Percentiles rank a stretch among this genome's conserved stretches.
phyloP scores from a whole-genome alignment of 805 yeast species.

The Wickerhamiella musiphila region DNA sequence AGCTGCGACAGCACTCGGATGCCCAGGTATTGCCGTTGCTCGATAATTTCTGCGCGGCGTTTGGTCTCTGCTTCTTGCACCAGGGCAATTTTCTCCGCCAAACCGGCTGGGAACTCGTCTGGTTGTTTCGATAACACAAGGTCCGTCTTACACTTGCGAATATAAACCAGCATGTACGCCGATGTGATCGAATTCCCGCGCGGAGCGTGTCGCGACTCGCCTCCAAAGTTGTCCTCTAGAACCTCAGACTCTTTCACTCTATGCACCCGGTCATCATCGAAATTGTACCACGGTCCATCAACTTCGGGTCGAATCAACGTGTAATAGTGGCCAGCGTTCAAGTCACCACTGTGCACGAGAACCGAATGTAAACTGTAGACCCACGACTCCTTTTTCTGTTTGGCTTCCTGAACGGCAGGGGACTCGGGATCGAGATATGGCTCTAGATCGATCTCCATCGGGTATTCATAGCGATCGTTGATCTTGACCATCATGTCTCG shows the following conservation, averaged over 20 bases:
- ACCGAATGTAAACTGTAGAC: conserved; percentile 82
- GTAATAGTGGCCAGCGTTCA: conserved; percentile 91
- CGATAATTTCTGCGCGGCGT: conserved; percentile 45
- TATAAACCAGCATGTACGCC: conserved; percentile 93
- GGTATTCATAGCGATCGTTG: conserved; percentile 83
- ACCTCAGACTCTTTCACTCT: conserved; percentile 71
- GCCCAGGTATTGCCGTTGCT: conserved; percentile 28
- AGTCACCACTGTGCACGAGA: conserved; percentile 87
- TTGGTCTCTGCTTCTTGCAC: conserved; percentile 43
- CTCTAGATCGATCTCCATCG: conserved; percentile 60
- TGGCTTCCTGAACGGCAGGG: conserved; percentile 21
- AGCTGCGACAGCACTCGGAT: conserved; percentile 4
- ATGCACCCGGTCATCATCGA: conserved; percentile 93
- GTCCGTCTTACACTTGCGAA: conserved; percentile 42
- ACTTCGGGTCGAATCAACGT: conserved; percentile 74
- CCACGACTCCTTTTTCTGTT: conserved; percentile 38
- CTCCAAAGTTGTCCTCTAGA: conserved; percentile 84
- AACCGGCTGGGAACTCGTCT: conserved; percentile 47
- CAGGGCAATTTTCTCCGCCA: conserved; percentile 43
- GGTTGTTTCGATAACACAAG: conserved; percentile 40
- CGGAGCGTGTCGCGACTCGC: too few relatives aligned
- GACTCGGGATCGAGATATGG: conserved; percentile 43
- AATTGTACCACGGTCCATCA: conserved; percentile 64
- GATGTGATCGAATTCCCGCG: conserved; percentile 49
- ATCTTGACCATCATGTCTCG: conserved; percentile 77